These are phyloP conservation scores for Discostella pseudostelligera DNA, from an alignment of 108 stramenopile genomes.

Conservation along the genomic window DNA sequence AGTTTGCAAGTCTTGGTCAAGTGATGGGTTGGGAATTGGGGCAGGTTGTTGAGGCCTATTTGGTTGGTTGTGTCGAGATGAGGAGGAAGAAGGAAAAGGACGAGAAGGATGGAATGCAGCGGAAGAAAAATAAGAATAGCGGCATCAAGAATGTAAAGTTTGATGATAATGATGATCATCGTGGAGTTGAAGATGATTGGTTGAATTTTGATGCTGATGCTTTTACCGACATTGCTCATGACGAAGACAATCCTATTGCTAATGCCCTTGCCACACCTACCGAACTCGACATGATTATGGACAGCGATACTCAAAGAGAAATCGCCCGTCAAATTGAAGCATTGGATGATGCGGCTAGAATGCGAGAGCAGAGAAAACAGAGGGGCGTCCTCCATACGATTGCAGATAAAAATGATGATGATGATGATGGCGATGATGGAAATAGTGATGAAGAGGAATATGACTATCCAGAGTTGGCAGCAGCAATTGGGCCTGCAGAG, in stretches of 20 bases:
- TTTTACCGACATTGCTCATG: too few species aligned
- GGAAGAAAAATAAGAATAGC: conserved; percentile 31
- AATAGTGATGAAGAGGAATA: conserved; percentile 23
- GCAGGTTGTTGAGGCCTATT: conserved; percentile 69
- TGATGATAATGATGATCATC: not conserved
- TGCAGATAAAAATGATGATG: conserved; percentile 13
- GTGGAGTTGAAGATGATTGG: not conserved
- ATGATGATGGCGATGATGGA: conserved; percentile 27
- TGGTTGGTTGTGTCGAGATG: conserved; percentile 47
- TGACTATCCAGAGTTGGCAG: conserved; percentile 3
- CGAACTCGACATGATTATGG: conserved; percentile 7
- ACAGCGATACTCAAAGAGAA: conserved; percentile 49
- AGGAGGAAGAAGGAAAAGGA: conserved; percentile 21
- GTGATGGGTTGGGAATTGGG: conserved; percentile 81
- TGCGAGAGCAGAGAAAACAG: conserved; percentile 21
- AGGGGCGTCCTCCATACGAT: conserved; percentile 8
- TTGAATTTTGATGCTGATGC: conserved; percentile 12
- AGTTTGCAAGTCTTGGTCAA: conserved; percentile 54
- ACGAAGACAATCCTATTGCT: not conserved
- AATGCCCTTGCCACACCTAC: not conserved
- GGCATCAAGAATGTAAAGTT: conserved; percentile 14
- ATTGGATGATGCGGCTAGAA: conserved; percentile 36
- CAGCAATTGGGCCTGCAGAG: not conserved
- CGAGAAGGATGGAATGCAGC: conserved; percentile 38
- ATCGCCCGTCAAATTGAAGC: conserved; percentile 50